These are phyloP conservation scores for Chytriomyces hyalinus DNA, from an alignment of 192 early-diverging fungal genomes.

Conservation along the genomic window DNA sequence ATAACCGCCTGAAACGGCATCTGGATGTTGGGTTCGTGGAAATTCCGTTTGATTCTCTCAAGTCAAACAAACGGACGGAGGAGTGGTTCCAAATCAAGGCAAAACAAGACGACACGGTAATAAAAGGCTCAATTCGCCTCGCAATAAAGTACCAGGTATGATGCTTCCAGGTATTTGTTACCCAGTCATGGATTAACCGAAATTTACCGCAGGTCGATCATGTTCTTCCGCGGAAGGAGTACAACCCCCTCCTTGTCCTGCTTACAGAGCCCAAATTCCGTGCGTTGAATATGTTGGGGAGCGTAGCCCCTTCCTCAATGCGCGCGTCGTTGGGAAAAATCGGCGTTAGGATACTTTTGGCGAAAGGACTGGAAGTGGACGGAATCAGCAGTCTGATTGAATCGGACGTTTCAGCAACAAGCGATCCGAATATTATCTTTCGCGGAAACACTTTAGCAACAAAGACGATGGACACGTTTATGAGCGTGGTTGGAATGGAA, in stretches of 20 bases:
- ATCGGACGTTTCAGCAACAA: slow-evolving; percentile 19
- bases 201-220: slow-evolving; percentile 30
- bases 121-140: slow-evolving; percentile 42
- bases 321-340: slow-evolving; percentile 49
- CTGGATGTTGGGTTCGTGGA: slow-evolving; percentile 49
- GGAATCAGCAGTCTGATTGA: slow-evolving; percentile 29
- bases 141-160: slow-evolving; percentile 29
- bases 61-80: slow-evolving; percentile 32
- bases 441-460: slow-evolving; percentile 64
- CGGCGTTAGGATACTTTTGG: slow-evolving; percentile 43
- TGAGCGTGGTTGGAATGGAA: slow-evolving; percentile 56
- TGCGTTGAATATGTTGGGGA: slow-evolving; percentile 43
- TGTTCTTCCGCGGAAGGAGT: slow-evolving; percentile 40
- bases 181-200: neutral
- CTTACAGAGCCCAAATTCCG: slow-evolving; percentile 50
- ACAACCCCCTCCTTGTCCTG: slow-evolving; percentile 42
- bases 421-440: slow-evolving; percentile 58
- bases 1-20: slow-evolving; percentile 42
- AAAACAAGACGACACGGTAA: neutral
- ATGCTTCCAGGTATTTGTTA: neutral
- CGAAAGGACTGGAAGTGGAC: slow-evolving; percentile 41
- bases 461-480: slow-evolving; percentile 62
- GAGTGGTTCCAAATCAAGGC: slow-evolving; percentile 48
- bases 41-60: slow-evolving; percentile 37
- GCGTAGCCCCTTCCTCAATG: slow-evolving; percentile 32